phyloP scores from a whole-genome alignment of 805 yeast species.

The Yarrowia divulgata region DNA sequence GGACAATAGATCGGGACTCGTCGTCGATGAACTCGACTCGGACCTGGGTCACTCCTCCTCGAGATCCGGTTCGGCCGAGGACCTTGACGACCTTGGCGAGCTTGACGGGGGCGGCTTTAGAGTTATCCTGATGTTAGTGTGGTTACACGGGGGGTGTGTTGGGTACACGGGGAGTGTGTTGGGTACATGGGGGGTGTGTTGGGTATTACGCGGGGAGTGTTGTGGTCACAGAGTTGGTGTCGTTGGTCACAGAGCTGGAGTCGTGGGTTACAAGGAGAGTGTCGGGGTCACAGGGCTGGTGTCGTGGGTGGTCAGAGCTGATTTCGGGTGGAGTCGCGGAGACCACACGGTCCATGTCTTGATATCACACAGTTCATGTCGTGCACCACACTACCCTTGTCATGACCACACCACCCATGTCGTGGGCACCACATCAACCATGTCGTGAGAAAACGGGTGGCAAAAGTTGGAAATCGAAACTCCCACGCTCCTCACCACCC shows the following conservation, averaged over 20 bases:
- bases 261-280: not conserved
- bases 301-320: not conserved
- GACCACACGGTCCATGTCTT: too few relatives aligned
- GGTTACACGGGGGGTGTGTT: not conserved
- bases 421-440: too few relatives aligned
- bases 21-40: constrained; percentile 97
- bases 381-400: too few relatives aligned
- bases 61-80: constrained; percentile 99
- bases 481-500: too few relatives aligned
- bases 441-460: too few relatives aligned
- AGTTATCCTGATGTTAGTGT: constrained; percentile 36
- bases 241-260: not conserved
- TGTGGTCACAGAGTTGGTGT: not conserved
- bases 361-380: too few relatives aligned
- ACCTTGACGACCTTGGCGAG: constrained; percentile 99
- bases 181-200: not conserved
- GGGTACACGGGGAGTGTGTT: not conserved
- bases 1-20: constrained; percentile 92
- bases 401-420: too few relatives aligned
- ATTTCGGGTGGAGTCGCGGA: not conserved
- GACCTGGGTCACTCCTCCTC: constrained; percentile 99
- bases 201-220: not conserved
- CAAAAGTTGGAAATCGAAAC: too few relatives aligned
- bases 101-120: constrained; percentile 74
- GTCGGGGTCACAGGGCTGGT: too few relatives aligned